These are phyloP conservation scores for Thalassiosira mediterranea DNA, from an alignment of 352 stramenopile species.

Conservation along the genomic window DNA sequence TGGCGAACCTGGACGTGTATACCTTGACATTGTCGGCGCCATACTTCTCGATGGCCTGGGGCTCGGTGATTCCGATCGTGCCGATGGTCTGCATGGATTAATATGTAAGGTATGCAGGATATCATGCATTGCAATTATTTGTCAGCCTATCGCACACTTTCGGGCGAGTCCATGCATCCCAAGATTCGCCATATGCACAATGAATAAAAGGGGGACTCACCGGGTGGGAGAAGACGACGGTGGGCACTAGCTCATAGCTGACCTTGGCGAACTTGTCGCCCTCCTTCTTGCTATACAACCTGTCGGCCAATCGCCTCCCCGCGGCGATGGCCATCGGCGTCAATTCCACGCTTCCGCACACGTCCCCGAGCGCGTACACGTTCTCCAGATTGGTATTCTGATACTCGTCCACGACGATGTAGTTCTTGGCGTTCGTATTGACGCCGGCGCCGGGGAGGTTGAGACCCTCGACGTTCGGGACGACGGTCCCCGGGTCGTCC, in stretches of 20 bases:
- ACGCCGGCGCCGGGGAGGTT: conserved; percentile 87
- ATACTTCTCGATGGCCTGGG: conserved; percentile 90
- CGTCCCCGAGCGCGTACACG: conserved; percentile 89
- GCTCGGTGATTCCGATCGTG: conserved; percentile 93
- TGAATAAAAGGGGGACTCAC: conserved; percentile 35
- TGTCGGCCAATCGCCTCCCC: conserved; percentile 86
- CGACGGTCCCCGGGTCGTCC: conserved; percentile 77
- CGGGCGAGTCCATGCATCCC: too few species aligned
- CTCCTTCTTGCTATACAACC: too few species aligned
- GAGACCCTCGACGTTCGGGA: conserved; percentile 86
- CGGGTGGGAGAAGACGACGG: conserved; percentile 96
- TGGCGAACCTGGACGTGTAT: conserved; percentile 95
- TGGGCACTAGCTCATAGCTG: conserved; percentile 94
- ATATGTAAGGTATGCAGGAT: too few species aligned
- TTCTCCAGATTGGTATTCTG: conserved; percentile 88
- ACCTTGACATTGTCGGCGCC: conserved; percentile 93
- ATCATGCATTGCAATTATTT: too few species aligned
- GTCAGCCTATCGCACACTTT: too few species aligned
- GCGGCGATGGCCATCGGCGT: conserved; percentile 92
- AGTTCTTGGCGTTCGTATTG: conserved; percentile 54
- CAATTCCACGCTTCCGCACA: conserved; percentile 86
- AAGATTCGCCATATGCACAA: too few species aligned
- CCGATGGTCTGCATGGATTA: conserved; percentile 84
- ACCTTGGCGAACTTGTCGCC: conserved; percentile 57
- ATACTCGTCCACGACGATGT: conserved; percentile 89